phyloP scores from a whole-genome alignment of 768 basidiomycete genomes.

The Russula compacta region DNA sequence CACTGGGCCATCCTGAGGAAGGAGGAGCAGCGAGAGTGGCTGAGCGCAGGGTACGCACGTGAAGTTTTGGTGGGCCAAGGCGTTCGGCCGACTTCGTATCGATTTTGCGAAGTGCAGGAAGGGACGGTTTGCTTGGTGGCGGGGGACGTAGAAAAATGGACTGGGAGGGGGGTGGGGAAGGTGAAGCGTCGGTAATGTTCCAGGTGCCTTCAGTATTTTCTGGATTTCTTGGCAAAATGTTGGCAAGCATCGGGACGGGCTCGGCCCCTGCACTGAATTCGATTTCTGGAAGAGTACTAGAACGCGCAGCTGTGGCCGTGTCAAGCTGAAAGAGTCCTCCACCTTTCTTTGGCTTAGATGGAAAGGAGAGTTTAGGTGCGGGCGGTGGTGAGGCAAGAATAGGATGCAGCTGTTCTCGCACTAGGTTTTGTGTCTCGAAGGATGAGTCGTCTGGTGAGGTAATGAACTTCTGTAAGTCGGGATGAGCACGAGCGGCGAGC shows the following conservation, averaged over 20 bases:
- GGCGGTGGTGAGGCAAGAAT: constrained; percentile 5
- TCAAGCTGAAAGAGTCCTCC: constrained; percentile 63
- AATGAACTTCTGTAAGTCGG: constrained; percentile 45
- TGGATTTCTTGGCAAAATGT: constrained; percentile 24
- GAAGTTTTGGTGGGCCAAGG: constrained; percentile 48
- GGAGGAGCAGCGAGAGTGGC: constrained; percentile 51
- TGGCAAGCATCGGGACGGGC: constrained; percentile 50
- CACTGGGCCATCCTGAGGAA: constrained; percentile 19
- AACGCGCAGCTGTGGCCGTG: constrained; percentile 42
- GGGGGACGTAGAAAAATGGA: constrained; percentile 43
- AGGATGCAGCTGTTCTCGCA: constrained; percentile 25
- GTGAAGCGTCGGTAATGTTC: constrained; percentile 38
- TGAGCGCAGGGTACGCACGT: constrained; percentile 51
- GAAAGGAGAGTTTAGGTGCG: constrained; percentile 15
- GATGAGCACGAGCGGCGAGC: constrained; percentile 49
- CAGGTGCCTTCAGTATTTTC: constrained; percentile 33
- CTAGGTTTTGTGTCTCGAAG: constrained; percentile 9
- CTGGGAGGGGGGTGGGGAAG: constrained; percentile 62
- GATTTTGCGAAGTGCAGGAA: constrained; percentile 50
- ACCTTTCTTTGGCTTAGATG: constrained; percentile 26
- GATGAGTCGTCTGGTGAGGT: constrained; percentile 29
- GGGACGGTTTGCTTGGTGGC: constrained; percentile 51
- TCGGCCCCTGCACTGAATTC: constrained; percentile 37
- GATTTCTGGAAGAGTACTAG: constrained; percentile 47
- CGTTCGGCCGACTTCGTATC: constrained; percentile 52